phyloP scores from a whole-genome alignment of 106 monocot genomes.

The Ottelia alismoides region DNA sequence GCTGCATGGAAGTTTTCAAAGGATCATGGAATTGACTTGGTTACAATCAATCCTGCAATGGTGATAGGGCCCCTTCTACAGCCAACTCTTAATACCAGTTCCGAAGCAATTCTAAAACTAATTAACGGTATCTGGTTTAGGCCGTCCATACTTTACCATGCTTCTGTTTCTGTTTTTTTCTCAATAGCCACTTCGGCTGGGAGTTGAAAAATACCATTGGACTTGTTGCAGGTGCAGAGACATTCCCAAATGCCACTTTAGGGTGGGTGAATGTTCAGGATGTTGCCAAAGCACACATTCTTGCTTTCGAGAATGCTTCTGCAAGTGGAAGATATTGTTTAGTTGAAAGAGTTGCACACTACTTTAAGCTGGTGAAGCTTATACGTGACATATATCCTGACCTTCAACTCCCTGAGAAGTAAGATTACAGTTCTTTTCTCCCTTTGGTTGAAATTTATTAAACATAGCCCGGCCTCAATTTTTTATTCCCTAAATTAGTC shows the following conservation, averaged over 20 bases:
- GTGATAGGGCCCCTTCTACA: conserved; percentile 83
- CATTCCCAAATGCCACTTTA: conserved; percentile 29
- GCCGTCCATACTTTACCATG: no score
- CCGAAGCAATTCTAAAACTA: conserved; percentile 40
- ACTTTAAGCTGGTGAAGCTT: conserved; percentile 29
- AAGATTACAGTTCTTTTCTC: no score
- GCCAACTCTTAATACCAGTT: no score
- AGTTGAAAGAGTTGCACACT: conserved; percentile 49
- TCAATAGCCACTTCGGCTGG: no score
- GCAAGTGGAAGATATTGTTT: conserved; percentile 56
- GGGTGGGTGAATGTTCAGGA: conserved; percentile 53
- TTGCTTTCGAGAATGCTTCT: conserved; percentile 45
- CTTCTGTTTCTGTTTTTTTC: no score
- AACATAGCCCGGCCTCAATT: no score
- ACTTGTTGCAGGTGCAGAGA: conserved; percentile 28
- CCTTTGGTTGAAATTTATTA: no score
- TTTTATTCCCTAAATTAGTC: no score
- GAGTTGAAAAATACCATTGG: no score
- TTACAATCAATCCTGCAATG: conserved; percentile 71
- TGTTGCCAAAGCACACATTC: conserved; percentile 46
- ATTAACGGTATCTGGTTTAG: conserved; percentile 85
- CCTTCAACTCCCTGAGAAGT: conserved; percentile 38
- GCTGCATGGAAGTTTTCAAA: conserved; percentile 77
- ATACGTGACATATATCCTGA: conserved; percentile 36
- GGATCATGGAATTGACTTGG: conserved; percentile 41